Percentiles rank a stretch among this genome's conserved stretches.
phyloP scores from a whole-genome alignment of 495 filamentous ascomycete species.

The Penicillium robsamsonii region DNA sequence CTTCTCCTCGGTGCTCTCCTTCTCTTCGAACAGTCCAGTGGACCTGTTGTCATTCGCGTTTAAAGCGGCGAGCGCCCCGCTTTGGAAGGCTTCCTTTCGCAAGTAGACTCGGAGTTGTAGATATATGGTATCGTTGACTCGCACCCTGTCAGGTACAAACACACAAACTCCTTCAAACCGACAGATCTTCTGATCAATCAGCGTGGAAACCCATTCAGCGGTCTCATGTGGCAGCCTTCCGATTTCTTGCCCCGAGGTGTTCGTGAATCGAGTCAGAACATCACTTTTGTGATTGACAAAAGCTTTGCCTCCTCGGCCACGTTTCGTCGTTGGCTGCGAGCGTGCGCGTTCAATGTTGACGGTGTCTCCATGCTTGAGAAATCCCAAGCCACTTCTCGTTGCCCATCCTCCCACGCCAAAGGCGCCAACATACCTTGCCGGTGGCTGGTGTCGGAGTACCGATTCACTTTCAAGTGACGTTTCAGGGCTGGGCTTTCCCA shows the following conservation, averaged over 20 bases:
- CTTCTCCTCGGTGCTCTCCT: conserved; percentile 83
- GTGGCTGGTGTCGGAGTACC: conserved; percentile 48
- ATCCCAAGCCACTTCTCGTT: conserved; percentile 73
- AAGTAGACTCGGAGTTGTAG: conserved; percentile 81
- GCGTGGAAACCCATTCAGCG: conserved; percentile 88
- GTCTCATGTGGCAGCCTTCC: conserved; percentile 86
- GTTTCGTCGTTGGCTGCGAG: conserved; percentile 58
- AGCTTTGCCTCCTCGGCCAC: conserved; percentile 49
- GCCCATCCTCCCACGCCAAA: conserved; percentile 92
- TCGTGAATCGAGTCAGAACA: conserved; percentile 92
- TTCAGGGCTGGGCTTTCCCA: conserved; percentile 1
- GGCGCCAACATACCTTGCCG: conserved; percentile 78
- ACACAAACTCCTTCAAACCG: conserved; percentile 84
- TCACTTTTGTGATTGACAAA: conserved; percentile 62
- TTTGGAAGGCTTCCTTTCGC: conserved; percentile 69
- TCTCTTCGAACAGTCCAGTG: conserved; percentile 70
- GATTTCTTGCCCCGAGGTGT: conserved; percentile 72
- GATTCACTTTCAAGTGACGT: conserved; percentile 10
- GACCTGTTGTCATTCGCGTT: conserved; percentile 66
- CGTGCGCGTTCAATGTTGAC: conserved; percentile 86
- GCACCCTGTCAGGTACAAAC: conserved; percentile 78
- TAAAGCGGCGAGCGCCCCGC: conserved; percentile 52
- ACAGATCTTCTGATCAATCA: conserved; percentile 91
- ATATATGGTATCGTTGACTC: conserved; percentile 90
- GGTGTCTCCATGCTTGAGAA: conserved; percentile 73